A percentile compares a stretch with the other conserved stretches of the same genome.
phyloP scores from a whole-genome alignment of 2,329 filamentous ascomycete genomes.

The Microdochium paspali region DNA sequence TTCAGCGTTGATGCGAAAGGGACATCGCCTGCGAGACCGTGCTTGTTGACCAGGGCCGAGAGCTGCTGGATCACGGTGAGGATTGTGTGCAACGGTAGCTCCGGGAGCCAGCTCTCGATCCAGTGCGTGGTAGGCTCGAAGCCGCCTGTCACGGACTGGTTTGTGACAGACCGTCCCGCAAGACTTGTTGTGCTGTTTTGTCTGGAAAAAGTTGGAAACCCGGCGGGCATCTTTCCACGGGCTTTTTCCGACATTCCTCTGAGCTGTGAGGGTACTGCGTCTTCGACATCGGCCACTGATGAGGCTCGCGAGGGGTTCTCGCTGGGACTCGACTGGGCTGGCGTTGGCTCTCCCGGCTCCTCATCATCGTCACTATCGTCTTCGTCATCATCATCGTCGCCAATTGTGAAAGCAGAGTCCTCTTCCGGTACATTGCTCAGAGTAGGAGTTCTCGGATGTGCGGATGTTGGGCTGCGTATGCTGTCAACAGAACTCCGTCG shows the following conservation, averaged over 20 bases:
- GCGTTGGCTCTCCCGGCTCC: conserved; percentile 41
- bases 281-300: conserved; percentile 60
- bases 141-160: conserved; percentile 43
- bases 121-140: conserved; percentile 77
- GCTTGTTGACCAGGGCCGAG: conserved; percentile 43
- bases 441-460: conserved; percentile 41
- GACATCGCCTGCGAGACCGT: conserved; percentile 32
- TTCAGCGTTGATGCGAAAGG: conserved; percentile 36
- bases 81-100: conserved; percentile 80
- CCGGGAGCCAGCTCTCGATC: conserved; percentile 92
- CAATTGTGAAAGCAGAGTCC: conserved; percentile 77
- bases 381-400: conserved; percentile 56
- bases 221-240: conserved; percentile 87
- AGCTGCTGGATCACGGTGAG: conserved; percentile 66
- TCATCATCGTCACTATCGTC: conserved; percentile 39
- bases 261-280: conserved; percentile 72
- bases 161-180: conserved; percentile 50
- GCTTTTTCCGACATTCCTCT: conserved; percentile 97
- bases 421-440: conserved; percentile 67
- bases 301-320: conserved; percentile 55
- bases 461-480: conserved; percentile 49
- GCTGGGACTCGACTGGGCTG: conserved; percentile 55
- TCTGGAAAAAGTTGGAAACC: conserved; percentile 71
- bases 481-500: conserved; percentile 59
- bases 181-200: conserved; percentile 86